Evolutionary conservation across 331 rosid species (phyloP).

Genomic region (Phaseolus coccineus): DNA sequence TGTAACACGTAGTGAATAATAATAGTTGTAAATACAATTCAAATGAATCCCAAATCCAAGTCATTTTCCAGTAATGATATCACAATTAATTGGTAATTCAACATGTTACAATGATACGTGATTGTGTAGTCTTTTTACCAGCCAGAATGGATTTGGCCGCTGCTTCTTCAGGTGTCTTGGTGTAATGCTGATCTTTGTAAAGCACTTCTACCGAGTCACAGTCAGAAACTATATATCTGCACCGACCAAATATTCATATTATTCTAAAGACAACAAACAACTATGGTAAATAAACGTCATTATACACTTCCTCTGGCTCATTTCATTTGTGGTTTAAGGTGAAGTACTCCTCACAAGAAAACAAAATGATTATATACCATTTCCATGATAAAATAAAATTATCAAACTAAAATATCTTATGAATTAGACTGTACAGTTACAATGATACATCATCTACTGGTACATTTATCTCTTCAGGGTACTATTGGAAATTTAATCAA

Average conservation of each 20-base stretch:
- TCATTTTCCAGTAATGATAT: not conserved
- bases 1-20: not conserved
- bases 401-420: not conserved
- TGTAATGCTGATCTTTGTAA: constrained; percentile 46
- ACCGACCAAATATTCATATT: constrained; percentile 10
- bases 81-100: not conserved
- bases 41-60: constrained; percentile 14
- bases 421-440: not conserved
- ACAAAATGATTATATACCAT: not conserved
- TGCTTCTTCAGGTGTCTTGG: constrained; percentile 60
- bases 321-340: not conserved
- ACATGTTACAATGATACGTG: not conserved
- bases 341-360: not conserved
- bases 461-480: not conserved
- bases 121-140: constrained; percentile 38
- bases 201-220: constrained; percentile 61
- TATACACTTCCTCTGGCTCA: not conserved
- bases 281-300: not conserved
- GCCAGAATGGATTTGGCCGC: constrained; percentile 57
- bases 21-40: not conserved
- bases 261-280: not conserved
- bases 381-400: not conserved
- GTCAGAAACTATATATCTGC: constrained; percentile 63
- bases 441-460: not conserved
- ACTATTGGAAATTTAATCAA: not conserved